These are phyloP conservation scores for Trichophyton mentagrophytes DNA, from an alignment of 2,329 filamentous ascomycete species.

Conservation along the genomic window DNA sequence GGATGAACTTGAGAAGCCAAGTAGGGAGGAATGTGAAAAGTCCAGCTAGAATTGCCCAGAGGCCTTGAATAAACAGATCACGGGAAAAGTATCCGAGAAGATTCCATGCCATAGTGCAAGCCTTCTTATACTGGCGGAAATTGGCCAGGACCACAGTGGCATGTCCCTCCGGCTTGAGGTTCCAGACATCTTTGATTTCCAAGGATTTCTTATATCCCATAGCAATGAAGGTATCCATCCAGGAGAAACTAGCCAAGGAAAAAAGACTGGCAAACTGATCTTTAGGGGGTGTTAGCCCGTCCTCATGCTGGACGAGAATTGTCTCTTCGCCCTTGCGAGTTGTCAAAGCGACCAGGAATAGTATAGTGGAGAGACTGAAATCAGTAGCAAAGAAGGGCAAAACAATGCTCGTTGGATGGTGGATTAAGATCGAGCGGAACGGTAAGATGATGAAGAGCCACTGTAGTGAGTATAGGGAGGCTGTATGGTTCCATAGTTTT, in stretches of 20 bases:
- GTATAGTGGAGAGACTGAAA: slow-evolving; percentile 60
- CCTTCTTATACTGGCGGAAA: slow-evolving; percentile 77
- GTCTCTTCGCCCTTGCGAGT: slow-evolving; percentile 87
- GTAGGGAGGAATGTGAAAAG: slow-evolving; percentile 86
- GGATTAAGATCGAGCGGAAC: slow-evolving; percentile 75
- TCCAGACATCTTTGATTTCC: slow-evolving; percentile 82
- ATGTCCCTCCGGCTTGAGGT: slow-evolving; percentile 76
- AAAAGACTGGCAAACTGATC: slow-evolving; percentile 82
- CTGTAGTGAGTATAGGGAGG: slow-evolving; percentile 64
- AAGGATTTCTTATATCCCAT: slow-evolving; percentile 75
- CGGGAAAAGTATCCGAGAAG: slow-evolving; percentile 73
- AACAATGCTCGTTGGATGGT: slow-evolving; percentile 52
- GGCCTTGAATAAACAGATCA: slow-evolving; percentile 60
- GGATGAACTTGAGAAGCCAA: slow-evolving; percentile 74
- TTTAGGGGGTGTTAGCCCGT: slow-evolving; percentile 69
- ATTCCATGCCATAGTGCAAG: slow-evolving; percentile 63
- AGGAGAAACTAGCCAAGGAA: slow-evolving; percentile 75
- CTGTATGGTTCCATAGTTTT: slow-evolving; percentile 84
- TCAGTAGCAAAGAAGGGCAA: slow-evolving; percentile 57
- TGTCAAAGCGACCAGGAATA: slow-evolving; percentile 63
- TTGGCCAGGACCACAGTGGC: slow-evolving; percentile 65
- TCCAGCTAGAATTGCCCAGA: slow-evolving; percentile 66
- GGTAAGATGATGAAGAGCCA: slow-evolving; percentile 66
- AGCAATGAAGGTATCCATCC: slow-evolving; percentile 83
- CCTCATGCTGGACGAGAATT: slow-evolving; percentile 78